These are phyloP conservation scores for Candida glaebosa DNA, from an alignment of 805 yeast species.

Conservation along the genomic window DNA sequence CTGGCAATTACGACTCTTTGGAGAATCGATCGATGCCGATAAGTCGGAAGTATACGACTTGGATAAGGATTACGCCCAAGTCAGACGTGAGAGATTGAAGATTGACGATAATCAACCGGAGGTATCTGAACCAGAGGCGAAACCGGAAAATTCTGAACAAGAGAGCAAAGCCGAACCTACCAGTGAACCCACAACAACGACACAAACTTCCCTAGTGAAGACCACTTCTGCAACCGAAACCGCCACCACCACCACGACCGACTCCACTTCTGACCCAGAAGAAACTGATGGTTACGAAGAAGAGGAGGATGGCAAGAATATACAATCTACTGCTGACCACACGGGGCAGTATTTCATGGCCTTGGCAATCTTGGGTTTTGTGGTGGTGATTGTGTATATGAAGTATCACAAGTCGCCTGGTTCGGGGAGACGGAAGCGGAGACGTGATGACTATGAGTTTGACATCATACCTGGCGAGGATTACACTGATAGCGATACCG, in stretches of 20 bases:
- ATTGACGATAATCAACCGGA: conserved; percentile 5
- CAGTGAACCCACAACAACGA: conserved; percentile 4
- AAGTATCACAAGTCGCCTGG: conserved; percentile 41
- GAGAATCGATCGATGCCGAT: conserved; percentile 65
- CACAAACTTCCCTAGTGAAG: too few species aligned
- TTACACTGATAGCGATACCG: conserved; percentile 38
- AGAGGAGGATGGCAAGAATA: conserved; percentile 37
- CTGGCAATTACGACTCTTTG: conserved; percentile 83
- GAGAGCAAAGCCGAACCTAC: neutral
- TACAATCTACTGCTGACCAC: conserved; percentile 37
- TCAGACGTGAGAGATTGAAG: conserved; percentile 25
- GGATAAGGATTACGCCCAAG: conserved; percentile 44
- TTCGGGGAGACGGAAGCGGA: conserved; percentile 43
- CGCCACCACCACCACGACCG: neutral
- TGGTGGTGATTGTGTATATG: conserved; percentile 44
- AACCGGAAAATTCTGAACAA: conserved; percentile 2
- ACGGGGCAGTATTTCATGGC: conserved; percentile 62
- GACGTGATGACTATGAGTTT: conserved; percentile 72
- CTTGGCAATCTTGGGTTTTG: conserved; percentile 57
- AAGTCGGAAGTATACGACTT: conserved; percentile 57
- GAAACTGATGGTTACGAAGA: conserved; percentile 8
- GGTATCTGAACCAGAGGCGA: neutral
- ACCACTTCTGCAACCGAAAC: neutral
- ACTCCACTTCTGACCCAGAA: conserved; percentile 3
- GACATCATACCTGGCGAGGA: conserved; percentile 73